These are phyloP conservation scores for Collybia sordida DNA, from an alignment of 768 basidiomycete species.

Conservation along the genomic window DNA sequence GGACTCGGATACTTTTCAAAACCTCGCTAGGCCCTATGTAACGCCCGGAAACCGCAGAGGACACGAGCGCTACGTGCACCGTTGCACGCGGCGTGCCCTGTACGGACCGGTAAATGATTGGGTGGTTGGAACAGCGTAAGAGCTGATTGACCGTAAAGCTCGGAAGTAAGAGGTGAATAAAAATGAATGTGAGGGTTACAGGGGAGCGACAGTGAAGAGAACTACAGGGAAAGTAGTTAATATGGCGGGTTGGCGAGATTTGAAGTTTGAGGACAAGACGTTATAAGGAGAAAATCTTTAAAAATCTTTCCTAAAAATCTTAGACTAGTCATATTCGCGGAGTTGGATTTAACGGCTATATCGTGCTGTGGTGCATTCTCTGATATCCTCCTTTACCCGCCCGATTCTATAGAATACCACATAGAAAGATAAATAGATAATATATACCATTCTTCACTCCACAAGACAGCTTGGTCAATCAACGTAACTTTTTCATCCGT, in stretches of 20 bases:
- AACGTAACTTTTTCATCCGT: too few species aligned
- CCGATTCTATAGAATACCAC: too few species aligned
- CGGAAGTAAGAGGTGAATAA: background rate
- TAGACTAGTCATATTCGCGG: background rate
- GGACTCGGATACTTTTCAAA: background rate
- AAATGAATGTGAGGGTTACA: background rate
- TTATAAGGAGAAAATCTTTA: constrained; percentile 2
- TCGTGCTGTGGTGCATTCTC: too few species aligned
- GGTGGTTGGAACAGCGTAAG: too few species aligned
- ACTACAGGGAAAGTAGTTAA: background rate
- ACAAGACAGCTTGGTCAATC: too few species aligned
- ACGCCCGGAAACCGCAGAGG: background rate
- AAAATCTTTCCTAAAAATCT: background rate
- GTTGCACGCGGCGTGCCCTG: background rate
- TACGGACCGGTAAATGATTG: too few species aligned
- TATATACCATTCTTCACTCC: too few species aligned
- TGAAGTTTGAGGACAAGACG: background rate
- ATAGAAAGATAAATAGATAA: too few species aligned
- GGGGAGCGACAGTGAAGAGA: background rate
- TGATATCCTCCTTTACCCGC: too few species aligned
- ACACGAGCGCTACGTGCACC: background rate
- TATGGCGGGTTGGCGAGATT: background rate
- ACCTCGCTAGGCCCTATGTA: background rate
- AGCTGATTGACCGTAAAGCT: too few species aligned
- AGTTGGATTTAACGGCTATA: background rate